These are phyloP conservation scores for Penicillium mononematosum DNA, from an alignment of 495 filamentous ascomycete genomes.

Conservation along the genomic window DNA sequence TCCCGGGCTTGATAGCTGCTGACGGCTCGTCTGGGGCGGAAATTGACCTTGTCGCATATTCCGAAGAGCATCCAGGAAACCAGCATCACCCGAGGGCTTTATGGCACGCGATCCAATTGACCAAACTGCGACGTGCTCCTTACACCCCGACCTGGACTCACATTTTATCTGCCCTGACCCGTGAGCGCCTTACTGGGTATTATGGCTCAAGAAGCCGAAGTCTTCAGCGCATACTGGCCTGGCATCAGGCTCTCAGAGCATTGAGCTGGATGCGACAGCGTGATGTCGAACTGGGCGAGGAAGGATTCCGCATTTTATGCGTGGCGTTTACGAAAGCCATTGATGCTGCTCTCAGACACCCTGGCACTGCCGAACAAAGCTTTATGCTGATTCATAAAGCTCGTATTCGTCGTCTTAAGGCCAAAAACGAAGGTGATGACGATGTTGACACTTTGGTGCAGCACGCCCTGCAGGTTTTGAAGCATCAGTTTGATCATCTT, in stretches of 20 bases:
- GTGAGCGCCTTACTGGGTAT: constrained; percentile 20
- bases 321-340: constrained; percentile 44
- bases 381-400: constrained; percentile 21
- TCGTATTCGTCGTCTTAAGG: constrained; percentile 9
- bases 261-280: constrained; percentile 40
- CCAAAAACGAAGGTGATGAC: constrained; percentile 13
- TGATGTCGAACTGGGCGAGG: constrained; percentile 39
- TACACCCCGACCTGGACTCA: constrained; percentile 43
- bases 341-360: constrained; percentile 27
- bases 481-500: constrained; percentile 39
- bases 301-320: constrained; percentile 50
- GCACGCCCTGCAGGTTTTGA: constrained; percentile 34
- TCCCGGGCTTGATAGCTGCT: constrained; percentile 31
- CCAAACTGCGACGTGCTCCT: constrained; percentile 31
- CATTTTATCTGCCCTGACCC: constrained; percentile 32
- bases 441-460: constrained; percentile 34
- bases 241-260: constrained; percentile 39
- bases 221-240: constrained; percentile 39
- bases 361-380: constrained; percentile 27
- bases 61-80: constrained; percentile 18
- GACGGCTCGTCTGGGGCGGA: constrained; percentile 7
- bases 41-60: constrained; percentile 23
- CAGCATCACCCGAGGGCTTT: constrained; percentile 33
- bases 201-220: constrained; percentile 21
- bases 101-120: constrained; percentile 45